Percentiles rank a stretch among this genome's conserved stretches.
These are phyloP conservation scores for Chlamydomonas incerta DNA, from an alignment of 139 green algal species.

Conservation along the genomic window DNA sequence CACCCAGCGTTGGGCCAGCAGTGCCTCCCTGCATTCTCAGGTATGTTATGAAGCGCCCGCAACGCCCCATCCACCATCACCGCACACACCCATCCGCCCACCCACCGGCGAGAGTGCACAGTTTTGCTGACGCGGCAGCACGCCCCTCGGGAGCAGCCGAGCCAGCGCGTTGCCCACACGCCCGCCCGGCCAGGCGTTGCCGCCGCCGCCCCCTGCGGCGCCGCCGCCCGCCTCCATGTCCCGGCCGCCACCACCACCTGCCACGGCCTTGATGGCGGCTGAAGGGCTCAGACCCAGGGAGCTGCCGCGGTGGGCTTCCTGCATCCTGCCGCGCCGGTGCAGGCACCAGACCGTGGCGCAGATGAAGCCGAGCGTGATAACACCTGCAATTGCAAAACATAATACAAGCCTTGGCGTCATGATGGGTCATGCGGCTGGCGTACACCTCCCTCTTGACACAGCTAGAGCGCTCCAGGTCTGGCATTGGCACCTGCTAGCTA, in stretches of 20 bases:
- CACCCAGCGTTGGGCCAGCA: too few species aligned
- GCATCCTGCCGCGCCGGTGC: background rate
- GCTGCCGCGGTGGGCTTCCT: background rate
- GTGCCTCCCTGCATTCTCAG: too few species aligned
- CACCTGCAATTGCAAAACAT: background rate
- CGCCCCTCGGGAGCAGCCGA: conserved; percentile 1
- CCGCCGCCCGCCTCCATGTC: background rate
- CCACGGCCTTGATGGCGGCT: too few species aligned
- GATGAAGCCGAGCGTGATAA: background rate
- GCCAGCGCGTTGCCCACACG: background rate
- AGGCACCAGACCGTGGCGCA: conserved; percentile 1
- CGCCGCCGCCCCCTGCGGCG: background rate
- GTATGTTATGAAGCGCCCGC: too few species aligned
- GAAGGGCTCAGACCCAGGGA: background rate
- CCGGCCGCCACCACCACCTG: background rate
- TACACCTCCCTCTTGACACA: too few species aligned
- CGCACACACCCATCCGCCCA: too few species aligned
- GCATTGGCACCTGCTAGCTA: background rate
- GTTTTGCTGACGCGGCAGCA: background rate
- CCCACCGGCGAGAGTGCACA: too few species aligned
- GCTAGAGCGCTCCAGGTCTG: background rate
- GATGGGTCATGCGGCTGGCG: too few species aligned
- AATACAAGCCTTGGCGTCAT: too few species aligned
- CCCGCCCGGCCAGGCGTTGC: background rate
- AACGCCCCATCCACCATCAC: too few species aligned